These are phyloP conservation scores for Aspergillus brunneoviolaceus DNA, from an alignment of 2,329 filamentous ascomycete species.

Conservation along the genomic window DNA sequence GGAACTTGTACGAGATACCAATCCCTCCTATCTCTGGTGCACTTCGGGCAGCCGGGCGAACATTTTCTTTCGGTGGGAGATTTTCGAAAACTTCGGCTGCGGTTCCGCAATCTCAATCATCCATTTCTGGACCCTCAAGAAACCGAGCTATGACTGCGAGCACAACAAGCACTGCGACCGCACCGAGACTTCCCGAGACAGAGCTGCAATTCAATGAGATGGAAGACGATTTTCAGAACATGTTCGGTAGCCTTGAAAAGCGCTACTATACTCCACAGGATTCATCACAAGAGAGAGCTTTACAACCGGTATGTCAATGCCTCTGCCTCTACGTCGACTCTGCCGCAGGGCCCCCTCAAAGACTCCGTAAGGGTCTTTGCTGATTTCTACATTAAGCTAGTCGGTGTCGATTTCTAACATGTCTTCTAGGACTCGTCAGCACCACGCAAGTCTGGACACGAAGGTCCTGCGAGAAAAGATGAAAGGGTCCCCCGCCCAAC, in stretches of 20 bases:
- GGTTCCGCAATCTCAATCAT: slow-evolving; percentile 21
- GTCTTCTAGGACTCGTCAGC: slow-evolving; percentile 26
- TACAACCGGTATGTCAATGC: slow-evolving; percentile 23
- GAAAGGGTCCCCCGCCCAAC: slow-evolving; percentile 32
- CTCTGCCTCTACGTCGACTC: background rate
- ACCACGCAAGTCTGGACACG: slow-evolving; percentile 19
- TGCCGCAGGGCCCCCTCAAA: background rate
- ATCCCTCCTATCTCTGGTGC: slow-evolving; percentile 44
- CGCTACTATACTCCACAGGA: slow-evolving; percentile 28
- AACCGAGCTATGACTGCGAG: slow-evolving; percentile 53
- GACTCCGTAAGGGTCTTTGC: background rate
- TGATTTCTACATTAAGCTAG: background rate
- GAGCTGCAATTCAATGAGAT: slow-evolving; percentile 42
- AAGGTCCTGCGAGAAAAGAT: slow-evolving; percentile 21
- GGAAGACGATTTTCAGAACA: slow-evolving; percentile 51
- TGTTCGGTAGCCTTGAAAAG: slow-evolving; percentile 52
- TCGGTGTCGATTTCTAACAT: slow-evolving; percentile 18
- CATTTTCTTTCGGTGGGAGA: slow-evolving; percentile 55
- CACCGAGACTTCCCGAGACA: slow-evolving; percentile 52
- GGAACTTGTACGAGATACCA: slow-evolving; percentile 43
- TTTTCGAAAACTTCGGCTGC: slow-evolving; percentile 34
- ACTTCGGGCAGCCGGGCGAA: slow-evolving; percentile 49
- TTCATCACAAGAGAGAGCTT: slow-evolving; percentile 22
- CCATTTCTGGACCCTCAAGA: slow-evolving; percentile 31
- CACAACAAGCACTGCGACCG: slow-evolving; percentile 52